Evolutionary conservation across 2,329 filamentous ascomycete species (phyloP), one percentile per base, ranked within the genome.

Genomic region (Gnomoniopsis sp.): DNA sequence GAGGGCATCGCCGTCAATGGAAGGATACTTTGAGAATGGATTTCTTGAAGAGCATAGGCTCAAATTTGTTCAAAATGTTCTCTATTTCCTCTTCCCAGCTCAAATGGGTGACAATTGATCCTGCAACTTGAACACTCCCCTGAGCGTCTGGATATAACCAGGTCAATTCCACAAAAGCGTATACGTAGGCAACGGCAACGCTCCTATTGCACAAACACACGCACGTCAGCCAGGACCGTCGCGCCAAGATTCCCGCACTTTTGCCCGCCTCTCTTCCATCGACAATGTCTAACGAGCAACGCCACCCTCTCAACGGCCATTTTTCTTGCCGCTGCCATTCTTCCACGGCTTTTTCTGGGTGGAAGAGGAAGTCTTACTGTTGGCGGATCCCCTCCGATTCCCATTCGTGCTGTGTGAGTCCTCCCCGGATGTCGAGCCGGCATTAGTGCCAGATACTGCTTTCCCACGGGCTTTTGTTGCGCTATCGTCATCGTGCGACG

Each of bases 341-440:
- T 59, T 61, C 41, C 41, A 36, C 14, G 34, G 33, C 51, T 48
- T 61, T 15, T 49, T 44, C 38, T 53, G 58, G 49, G 36, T 43
- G 30, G 44, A 34, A 22, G 46, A 14, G 21, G 36, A 23, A n/a
- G 49, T 38, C 48, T 47, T 52, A 52, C 57, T 52, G 38, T 52
- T 56, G 57, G 30, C 41, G 22, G n/a, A 49, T 19, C 14, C 52
- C 53, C 55, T 34, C 17, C 53, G 23, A 30, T 51, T 36, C 33
- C 46, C 50, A 21, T 58, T 58, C 34, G 30, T 58, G 1, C 41
- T 22, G 33, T 48, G 33, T 14, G 46, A 23, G 17, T 43, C 34
- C n/a, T 49, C 47, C 10, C 30, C 49, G 1, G 34, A 46, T 14
- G 30, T 17, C 30, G 23, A 43, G 34, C 26, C 30, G 36, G 12